Percentiles rank a stretch among this genome's conserved stretches.
phyloP scores from a whole-genome alignment of 495 filamentous ascomycete species.

The Aspergillus haitiensis region DNA sequence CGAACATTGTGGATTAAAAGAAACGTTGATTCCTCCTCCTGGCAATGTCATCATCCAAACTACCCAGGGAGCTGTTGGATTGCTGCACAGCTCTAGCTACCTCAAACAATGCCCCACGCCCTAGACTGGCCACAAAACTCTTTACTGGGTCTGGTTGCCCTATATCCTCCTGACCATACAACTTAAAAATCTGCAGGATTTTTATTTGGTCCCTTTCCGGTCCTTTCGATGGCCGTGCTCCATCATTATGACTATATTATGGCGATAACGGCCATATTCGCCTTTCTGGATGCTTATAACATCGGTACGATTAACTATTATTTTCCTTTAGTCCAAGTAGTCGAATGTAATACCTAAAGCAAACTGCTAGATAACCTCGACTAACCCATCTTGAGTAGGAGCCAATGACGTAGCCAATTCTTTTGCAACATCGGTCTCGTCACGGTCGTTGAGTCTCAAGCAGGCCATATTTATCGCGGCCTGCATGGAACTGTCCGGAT shows the following conservation, averaged over 20 bases:
- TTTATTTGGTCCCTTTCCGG: neutral
- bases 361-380: neutral
- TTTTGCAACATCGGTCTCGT: slow-evolving; percentile 15
- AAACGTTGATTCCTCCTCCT: too few species aligned
- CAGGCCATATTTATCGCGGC: slow-evolving; percentile 15
- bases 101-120: too few species aligned
- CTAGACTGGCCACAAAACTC: neutral
- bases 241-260: slow-evolving; percentile 20
- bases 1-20: too few species aligned
- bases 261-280: slow-evolving; percentile 10
- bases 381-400: neutral
- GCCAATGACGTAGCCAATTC: slow-evolving; percentile 19
- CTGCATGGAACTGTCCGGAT: slow-evolving; percentile 16
- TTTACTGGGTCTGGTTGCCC: neutral
- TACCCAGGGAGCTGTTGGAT: too few species aligned
- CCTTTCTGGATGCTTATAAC: slow-evolving; percentile 16
- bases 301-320: slow-evolving; percentile 2
- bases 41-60: too few species aligned
- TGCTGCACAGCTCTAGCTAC: too few species aligned
- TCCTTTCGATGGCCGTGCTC: slow-evolving; percentile 6
- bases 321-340: neutral
- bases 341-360: too few species aligned
- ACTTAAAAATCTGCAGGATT: too few species aligned
- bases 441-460: slow-evolving; percentile 13
- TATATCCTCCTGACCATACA: too few species aligned